Evolutionary conservation across 257 asterid genomes (phyloP), one percentile per base, ranked within the genome.

Genomic region (Nicotiana attenuata): DNA sequence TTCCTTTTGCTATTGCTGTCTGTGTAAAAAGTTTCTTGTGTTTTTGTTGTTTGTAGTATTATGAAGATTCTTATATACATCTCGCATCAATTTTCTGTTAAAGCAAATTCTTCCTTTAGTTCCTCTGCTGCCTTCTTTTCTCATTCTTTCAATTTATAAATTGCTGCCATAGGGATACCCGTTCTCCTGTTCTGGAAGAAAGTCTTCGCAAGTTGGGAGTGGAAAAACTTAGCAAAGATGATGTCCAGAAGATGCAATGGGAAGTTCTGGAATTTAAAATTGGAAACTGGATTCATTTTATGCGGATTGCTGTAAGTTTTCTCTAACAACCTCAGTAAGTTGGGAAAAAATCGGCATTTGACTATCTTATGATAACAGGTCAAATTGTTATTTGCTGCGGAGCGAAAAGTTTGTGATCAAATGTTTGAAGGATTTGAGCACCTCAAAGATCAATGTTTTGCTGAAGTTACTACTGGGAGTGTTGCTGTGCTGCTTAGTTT

Each of bases 171-270:
- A 96, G 98, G 92, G 98, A 96, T 81, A 89, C 88, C 35, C 99
- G 99, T 64, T 94, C 97, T 82, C 87, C 91, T 65, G 98, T 94
- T 83, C 85, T 94, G 84, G 99, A 96, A 88, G 99, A 93, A 88
- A 94, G 97, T 84, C 99, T 96, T 82, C 97, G 90, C 81, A 94
- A 92, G 89, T 89, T 94, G 89, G 99, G 98, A 69, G 99, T 96
- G 64, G 99, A 96, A 88, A 96, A 93, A 86, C 99, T 96, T 84
- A 93, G 98, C 92, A 96, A 94, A 90, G 99, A 96, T 11, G 99
- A 96, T 82, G 98, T 96, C 76, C 98, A 96, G 79, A 96, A 90
- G 97, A 96, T 96, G 99, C 97, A 93, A 65, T 96, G 99, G 99
- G 99, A 94, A 87, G 94, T 94, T 84, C 89, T 96, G 86, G 99